These are phyloP conservation scores for Tremella yokohamensis DNA, from an alignment of 768 basidiomycete genomes.

Conservation along the genomic window DNA sequence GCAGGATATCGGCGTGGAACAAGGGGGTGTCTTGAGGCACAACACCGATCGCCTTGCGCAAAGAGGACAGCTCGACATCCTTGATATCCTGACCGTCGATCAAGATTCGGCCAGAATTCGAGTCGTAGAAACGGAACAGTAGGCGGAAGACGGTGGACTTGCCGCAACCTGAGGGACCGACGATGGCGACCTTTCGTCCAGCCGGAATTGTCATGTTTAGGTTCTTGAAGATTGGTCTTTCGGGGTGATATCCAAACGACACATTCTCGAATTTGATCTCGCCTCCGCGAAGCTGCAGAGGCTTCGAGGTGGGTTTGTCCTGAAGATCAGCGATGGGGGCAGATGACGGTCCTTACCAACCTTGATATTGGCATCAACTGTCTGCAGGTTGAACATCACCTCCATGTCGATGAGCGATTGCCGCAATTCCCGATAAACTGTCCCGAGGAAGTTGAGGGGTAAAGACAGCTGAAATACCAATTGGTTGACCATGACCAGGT, in stretches of 20 bases:
- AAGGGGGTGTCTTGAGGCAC: constrained; percentile 98
- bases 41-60: constrained; percentile 77
- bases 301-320: constrained; percentile 67
- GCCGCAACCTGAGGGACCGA: constrained; percentile 94
- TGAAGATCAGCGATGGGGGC: constrained; percentile 41
- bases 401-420: constrained; percentile 98
- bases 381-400: constrained; percentile 80
- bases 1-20: constrained; percentile 91
- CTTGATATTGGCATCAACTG: constrained; percentile 68
- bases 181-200: constrained; percentile 94
- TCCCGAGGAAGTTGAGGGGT: constrained; percentile 91
- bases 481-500: constrained; percentile 98
- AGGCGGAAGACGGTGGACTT: constrained; percentile 96
- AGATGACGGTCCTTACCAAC: constrained; percentile 51
- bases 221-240: constrained; percentile 82
- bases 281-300: constrained; percentile 71
- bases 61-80: constrained; percentile 65
- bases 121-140: constrained; percentile 90
- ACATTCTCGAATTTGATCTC: constrained; percentile 91
- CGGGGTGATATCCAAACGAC: constrained; percentile 83
- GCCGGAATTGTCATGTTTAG: constrained; percentile 88
- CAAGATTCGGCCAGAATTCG: constrained; percentile 70
- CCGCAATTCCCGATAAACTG: constrained; percentile 93
- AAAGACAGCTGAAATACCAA: constrained; percentile 94
- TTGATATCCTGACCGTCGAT: constrained; percentile 80